phyloP scores from a whole-genome alignment of 306 rosid genomes.

The Malus domestica region ASM211411v1 NC_041794.1:34097001-34097500 shows the following conservation, averaged over 20 bases:
- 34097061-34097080: not conserved
- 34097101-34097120: slow-evolving; percentile 43
- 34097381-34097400: slow-evolving; percentile 63
- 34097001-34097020: too few relatives aligned
- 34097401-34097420: not conserved
- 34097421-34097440: not conserved
- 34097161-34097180: slow-evolving; percentile 60
- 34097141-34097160: slow-evolving; percentile 79
- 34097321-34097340: slow-evolving; percentile 63
- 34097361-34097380: slow-evolving; percentile 70
- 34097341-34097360: slow-evolving; percentile 81
- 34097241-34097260: not conserved
- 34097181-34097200: not conserved
- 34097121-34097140: slow-evolving; percentile 76
- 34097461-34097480: not conserved
- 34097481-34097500: not conserved
- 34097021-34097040: too few relatives aligned
- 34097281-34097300: slow-evolving; percentile 45
- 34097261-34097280: not conserved
- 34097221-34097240: not conserved
- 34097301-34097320: slow-evolving; percentile 72
- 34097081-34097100: not conserved
- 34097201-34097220: not conserved
- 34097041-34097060: not conserved
- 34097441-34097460: not conserved